These are phyloP conservation scores for Oryza longistaminata DNA, from an alignment of 176 grass and related monocot genomes.

Conservation along the genomic window DNA sequence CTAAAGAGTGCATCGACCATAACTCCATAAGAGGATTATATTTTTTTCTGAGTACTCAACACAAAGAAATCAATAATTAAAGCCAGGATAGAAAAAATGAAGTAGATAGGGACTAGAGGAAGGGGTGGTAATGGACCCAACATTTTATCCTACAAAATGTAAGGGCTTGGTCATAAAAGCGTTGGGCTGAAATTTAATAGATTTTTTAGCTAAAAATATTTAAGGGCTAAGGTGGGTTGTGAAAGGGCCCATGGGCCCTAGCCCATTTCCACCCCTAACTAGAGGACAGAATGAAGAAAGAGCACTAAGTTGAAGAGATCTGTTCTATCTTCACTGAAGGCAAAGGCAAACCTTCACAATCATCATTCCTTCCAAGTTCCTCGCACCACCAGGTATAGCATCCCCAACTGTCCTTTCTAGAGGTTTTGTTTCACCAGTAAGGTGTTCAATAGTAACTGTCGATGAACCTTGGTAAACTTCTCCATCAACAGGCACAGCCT, in stretches of 20 bases:
- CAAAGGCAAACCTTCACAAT: constrained; percentile 76
- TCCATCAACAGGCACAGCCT: constrained; percentile 98
- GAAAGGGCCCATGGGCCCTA: too few species aligned
- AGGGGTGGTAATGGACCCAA: too few species aligned
- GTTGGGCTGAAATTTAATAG: too few species aligned
- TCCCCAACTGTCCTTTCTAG: constrained; percentile 85
- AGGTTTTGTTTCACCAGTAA: constrained; percentile 94
- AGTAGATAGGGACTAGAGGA: background rate
- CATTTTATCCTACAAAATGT: too few species aligned
- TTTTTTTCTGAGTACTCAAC: background rate
- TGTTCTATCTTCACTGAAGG: constrained; percentile 24
- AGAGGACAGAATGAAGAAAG: background rate
- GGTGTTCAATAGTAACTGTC: constrained; percentile 88
- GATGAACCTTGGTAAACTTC: constrained; percentile 97
- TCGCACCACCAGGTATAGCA: constrained; percentile 90
- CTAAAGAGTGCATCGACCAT: background rate
- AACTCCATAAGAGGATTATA: background rate
- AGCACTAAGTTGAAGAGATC: background rate
- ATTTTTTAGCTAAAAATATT: too few species aligned
- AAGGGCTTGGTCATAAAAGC: too few species aligned
- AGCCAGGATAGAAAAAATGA: background rate
- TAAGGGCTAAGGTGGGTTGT: too few species aligned
- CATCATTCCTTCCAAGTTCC: constrained; percentile 99
- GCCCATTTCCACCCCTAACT: background rate
- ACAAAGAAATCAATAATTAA: background rate